Base-by-base conservation (phyloP, 1,284 basidiomycete genomes). In the Lignosus rhinocerotis region DNA sequence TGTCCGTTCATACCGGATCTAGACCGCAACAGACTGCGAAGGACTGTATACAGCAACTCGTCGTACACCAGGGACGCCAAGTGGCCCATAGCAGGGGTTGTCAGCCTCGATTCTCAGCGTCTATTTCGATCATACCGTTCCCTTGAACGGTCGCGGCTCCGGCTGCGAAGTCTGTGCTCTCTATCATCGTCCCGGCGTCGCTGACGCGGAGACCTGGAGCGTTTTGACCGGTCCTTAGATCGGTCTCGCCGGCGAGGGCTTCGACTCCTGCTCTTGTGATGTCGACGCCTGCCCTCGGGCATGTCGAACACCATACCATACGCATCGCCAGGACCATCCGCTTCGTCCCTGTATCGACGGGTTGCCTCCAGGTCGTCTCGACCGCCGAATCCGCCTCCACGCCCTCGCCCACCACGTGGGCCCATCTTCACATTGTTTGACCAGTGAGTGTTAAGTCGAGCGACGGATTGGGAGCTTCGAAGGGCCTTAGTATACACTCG, bases 381-480 rank as follows among this genome's bases (percentile, higher is more conserved):
- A 16, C 90, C 90, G 1, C 74, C 90, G 64, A 86, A 92, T 6
- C 85, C 82, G 34, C 73, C 72, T 4, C 64, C 72, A 5, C 70
- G 70, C 2, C 63, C 67, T 1, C 72, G 46, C 69, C 68, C 47
- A 62, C 72, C 25, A 30, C 73, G 72, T 1, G 81, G 75, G 0
- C 80, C 90, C 53, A 80, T 80, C 58, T 77, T 80, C 60, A 87
- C 81, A 60, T 91, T 76, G 71, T 92, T 92, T 5, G 90, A 90
- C 90, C 90, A 93, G 10, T 74, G 70, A 8, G 72, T 83, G 67
- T 93, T 92, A 43, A 86, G 66, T 32, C 83, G 81, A 1, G 91
- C 87, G 52, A 99, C 97, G 32, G 94, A 96, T 80, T 97, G 93
- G 2, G 91, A 93, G 77, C 91, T 92, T 68, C 25, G 59, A 25